Evolutionary conservation across 768 basidiomycete species (phyloP).

Genomic region (Psilocybe tampanensis): DNA sequence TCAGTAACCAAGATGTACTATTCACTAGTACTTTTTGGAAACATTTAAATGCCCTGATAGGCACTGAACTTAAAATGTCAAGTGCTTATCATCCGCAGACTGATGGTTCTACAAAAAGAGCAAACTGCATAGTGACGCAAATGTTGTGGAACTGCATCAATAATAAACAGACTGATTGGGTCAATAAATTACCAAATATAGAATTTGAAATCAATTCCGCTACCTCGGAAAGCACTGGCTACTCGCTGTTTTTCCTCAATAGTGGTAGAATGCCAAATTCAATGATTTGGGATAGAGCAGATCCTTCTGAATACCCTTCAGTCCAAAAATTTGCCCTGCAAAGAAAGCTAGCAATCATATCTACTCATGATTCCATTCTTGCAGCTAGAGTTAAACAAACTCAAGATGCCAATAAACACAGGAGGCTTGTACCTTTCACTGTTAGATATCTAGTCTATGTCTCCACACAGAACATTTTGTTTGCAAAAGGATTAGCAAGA

Average conservation of each 20-base stretch:
- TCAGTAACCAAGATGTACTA: slow-evolving; percentile 41
- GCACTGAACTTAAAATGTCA: slow-evolving; percentile 23
- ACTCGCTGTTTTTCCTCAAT: slow-evolving; percentile 21
- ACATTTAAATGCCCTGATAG: slow-evolving; percentile 27
- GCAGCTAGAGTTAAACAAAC: slow-evolving; percentile 30
- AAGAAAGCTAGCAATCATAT: slow-evolving; percentile 21
- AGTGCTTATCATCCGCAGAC: slow-evolving; percentile 43
- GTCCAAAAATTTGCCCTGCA: slow-evolving; percentile 10
- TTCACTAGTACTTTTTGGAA: slow-evolving; percentile 47
- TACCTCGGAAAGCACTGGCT: slow-evolving; percentile 15
- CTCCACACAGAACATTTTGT: slow-evolving; percentile 12
- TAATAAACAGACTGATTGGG: slow-evolving; percentile 33
- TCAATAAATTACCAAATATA: slow-evolving; percentile 20
- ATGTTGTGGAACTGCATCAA: slow-evolving; percentile 28
- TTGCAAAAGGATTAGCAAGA: slow-evolving; percentile 12
- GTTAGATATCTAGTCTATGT: slow-evolving; percentile 10
- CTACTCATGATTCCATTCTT: slow-evolving; percentile 33
- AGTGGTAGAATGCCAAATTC: slow-evolving; percentile 3
- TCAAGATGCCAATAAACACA: slow-evolving; percentile 21
- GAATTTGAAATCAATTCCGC: slow-evolving; percentile 17
- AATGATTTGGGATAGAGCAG: slow-evolving; percentile 12
- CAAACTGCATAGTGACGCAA: slow-evolving; percentile 32
- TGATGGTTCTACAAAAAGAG: slow-evolving; percentile 38
- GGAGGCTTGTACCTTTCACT: slow-evolving; percentile 8
- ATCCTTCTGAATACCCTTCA: slow-evolving; percentile 7